phyloP scores from a whole-genome alignment of 768 basidiomycete species.

The Neoboletus magnificus region DNA sequence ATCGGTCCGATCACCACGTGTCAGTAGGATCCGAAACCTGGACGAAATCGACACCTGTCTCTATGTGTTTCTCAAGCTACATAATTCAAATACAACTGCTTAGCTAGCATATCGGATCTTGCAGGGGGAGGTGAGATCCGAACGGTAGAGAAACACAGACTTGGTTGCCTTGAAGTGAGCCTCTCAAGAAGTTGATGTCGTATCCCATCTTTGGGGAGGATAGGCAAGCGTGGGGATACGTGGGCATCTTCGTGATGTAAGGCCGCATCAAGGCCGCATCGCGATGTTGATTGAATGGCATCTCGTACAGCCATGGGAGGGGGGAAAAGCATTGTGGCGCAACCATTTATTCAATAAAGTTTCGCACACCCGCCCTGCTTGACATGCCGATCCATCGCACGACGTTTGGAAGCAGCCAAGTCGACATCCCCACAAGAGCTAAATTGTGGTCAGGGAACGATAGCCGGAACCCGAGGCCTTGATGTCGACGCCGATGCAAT shows the following conservation, averaged over 20 bases:
- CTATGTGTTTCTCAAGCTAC: background rate
- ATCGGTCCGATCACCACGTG: background rate
- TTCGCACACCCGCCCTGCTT: background rate
- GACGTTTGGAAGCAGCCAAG: background rate
- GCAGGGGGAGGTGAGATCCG: background rate
- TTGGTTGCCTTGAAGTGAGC: background rate
- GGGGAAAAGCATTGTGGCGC: background rate
- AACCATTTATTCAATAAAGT: background rate
- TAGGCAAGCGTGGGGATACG: background rate
- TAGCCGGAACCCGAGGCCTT: background rate
- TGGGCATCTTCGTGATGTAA: background rate
- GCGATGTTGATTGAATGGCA: background rate
- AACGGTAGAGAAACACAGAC: background rate
- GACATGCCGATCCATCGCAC: background rate
- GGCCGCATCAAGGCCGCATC: background rate
- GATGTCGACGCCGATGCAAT: background rate
- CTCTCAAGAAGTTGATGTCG: no score
- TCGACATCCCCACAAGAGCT: background rate
- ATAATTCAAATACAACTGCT: background rate
- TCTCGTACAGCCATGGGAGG: background rate
- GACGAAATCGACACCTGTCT: background rate
- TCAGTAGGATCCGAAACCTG: constrained; percentile 1
- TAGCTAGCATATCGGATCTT: background rate
- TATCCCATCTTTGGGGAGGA: background rate
- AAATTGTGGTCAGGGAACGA: background rate